A percentile compares a stretch with the other conserved stretches of the same genome.
Evolutionary conservation across 1,284 basidiomycete species (phyloP).

Genomic region (Microbotryomycetes sp.): DNA sequence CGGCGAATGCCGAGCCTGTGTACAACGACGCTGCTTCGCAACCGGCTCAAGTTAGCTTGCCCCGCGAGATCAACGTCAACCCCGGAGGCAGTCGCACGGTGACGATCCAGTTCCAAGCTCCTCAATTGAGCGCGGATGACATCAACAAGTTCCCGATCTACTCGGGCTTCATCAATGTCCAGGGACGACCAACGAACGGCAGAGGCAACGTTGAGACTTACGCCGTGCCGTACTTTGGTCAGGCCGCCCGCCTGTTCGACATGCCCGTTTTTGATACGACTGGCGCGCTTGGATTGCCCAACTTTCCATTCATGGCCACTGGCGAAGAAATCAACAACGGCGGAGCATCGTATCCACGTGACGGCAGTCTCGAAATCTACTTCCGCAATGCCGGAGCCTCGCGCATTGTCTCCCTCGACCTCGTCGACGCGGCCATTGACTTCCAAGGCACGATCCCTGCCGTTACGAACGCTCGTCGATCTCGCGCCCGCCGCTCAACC

Average conservation of each 20-base stretch:
- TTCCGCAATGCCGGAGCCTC: slow-evolving; percentile 7
- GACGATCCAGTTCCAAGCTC: slow-evolving; percentile 6
- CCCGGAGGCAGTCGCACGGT: slow-evolving; percentile 2
- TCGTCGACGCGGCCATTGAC: slow-evolving; percentile 18
- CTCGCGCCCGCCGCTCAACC: not conserved
- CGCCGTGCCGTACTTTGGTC: slow-evolving; percentile 29
- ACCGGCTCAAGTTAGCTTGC: no score
- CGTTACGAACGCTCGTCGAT: slow-evolving; percentile 5
- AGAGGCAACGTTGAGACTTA: not conserved
- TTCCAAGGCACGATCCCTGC: slow-evolving; percentile 13
- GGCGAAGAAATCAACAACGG: slow-evolving; percentile 11
- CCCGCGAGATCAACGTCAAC: not conserved
- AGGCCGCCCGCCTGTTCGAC: slow-evolving; percentile 20
- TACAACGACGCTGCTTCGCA: slow-evolving; percentile 8
- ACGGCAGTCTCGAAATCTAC: no score
- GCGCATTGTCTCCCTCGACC: slow-evolving; percentile 15
- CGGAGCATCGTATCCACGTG: no score
- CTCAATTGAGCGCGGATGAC: not conserved
- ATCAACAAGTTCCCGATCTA: slow-evolving; percentile 25
- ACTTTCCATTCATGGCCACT: not conserved
- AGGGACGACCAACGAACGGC: not conserved
- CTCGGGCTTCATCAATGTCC: slow-evolving; percentile 24
- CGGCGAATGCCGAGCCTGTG: not conserved
- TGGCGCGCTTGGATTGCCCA: slow-evolving; percentile 2
- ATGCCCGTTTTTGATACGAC: slow-evolving; percentile 32